Base-by-base conservation (phyloP, 2,329 filamentous ascomycete genomes). In the Fusarium tricinctum region DNA sequence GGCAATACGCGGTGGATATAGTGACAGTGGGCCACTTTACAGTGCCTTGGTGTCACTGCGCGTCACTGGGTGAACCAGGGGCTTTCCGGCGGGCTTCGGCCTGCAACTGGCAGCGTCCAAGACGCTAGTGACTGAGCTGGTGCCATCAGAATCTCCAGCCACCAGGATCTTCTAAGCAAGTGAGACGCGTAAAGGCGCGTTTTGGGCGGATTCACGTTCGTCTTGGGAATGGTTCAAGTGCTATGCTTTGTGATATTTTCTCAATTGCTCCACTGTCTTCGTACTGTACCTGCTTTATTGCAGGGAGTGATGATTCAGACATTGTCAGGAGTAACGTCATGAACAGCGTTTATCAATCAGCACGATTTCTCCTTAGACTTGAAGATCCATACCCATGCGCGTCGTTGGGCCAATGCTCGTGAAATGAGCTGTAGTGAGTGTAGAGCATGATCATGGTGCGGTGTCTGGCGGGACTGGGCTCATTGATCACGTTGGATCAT, bases 261-360 rank as follows among this genome's bases (percentile, higher is more conserved):
- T 39, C 32, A 23, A 56, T 35, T 42, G 26, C 44, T 28, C 66
- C 66, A 69, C 61, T 26, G 17, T 26, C 48, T 22, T n/a, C 51
- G 50, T 28, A 39, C 26, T 17, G 50, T 67, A 61, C 51, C 63
- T 68, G 51, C 66, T 50, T 56, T 40, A 35, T 64, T 23, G 51
- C 56, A 63, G 47, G 63, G 65, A 48, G 58, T 57, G 63, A 69
- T 71, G 60, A 63, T 68, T 72, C 70, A 73, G 69, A 57, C 58
- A 74, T 69, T 68, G 68, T 69, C 68, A 73, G 62, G 52, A 32
- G 42, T 48, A 57, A 65, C 60, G 65, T 69, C 69, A 68, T 73
- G 66, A 46, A 40, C 46, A 48, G 56, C 48, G 56, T 72, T 74
- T 74, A 75, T 78, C 75, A 77, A 77, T 77, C 74, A 78, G 75